Base-by-base conservation (phyloP, 768 basidiomycete genomes). In the Lentinula lateritia region DNA sequence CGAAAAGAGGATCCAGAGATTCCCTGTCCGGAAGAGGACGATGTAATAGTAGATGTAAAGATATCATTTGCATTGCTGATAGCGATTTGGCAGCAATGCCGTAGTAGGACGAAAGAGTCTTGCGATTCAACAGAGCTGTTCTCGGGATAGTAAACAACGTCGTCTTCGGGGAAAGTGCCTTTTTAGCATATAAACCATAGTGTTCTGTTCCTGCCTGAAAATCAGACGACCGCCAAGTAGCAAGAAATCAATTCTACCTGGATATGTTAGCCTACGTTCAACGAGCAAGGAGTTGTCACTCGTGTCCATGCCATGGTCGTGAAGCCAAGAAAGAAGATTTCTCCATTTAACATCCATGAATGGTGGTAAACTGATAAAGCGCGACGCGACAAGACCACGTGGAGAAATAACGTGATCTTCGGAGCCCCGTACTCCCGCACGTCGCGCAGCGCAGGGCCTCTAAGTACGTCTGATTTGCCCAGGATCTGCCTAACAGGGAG, bases 21-120 rank as follows among this genome's bases (percentile, higher is more conserved):
- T 75, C 74, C 2, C 68, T 71, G 6, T 69, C 68, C n/a, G 61
- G 66, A 38, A 62, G 58, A 1, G 88, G 89, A 46, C 81, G 81
- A 73, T 90, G 80, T 1, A 95, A 75, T 43, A 84, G 78, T 9
- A 97, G 78, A 76, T 97, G 93, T 62, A 98, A 74, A 6, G 92
- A 85, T 36, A 97, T 82, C 15, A 92, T 71, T 68, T 97, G 95
- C 4, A 80, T 80, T 9, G 91, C 89, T 23, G 81, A 84, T 63
- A 89, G 23, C 41, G 38, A 42, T 43, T 42, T 41, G 15, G 68
- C 66, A 6, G 66, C 34, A 50, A 69, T 50, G 38, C 87, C 82
- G 72, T 93, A 90, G 45, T 83, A 74, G 2, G 79, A 74, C 23
- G 73, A 71, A 38, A 97, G 79, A 0, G 94, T 95, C 50, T 78